Conservation (phyloP, 129 eudicot species). For the Calendula officinalis region DNA sequence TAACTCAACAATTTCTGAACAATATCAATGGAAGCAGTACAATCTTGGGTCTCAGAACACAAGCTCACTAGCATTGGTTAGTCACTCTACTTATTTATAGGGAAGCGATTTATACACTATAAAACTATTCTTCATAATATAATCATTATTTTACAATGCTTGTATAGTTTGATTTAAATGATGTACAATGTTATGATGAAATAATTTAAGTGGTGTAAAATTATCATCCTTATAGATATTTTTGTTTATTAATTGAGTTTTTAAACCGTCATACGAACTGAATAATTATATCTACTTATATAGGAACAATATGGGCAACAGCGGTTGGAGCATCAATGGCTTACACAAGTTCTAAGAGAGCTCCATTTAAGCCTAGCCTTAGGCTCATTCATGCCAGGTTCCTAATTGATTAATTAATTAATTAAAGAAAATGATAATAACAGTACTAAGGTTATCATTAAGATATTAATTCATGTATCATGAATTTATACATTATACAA, state of each 20-base stretch:
- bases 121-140: too few relatives aligned
- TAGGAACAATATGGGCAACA: slow-evolving; percentile 65
- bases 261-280: not conserved
- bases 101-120: too few relatives aligned
- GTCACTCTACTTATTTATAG: not conserved
- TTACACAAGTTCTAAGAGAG: slow-evolving; percentile 47
- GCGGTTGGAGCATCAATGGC: slow-evolving; percentile 75
- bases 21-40: slow-evolving; percentile 54
- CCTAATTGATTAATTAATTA: not conserved
- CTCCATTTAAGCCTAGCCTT: slow-evolving; percentile 78
- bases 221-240: not conserved
- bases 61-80: slow-evolving; percentile 87
- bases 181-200: too few relatives aligned
- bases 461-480: too few relatives aligned
- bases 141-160: too few relatives aligned
- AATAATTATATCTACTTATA: not conserved
- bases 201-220: too few relatives aligned
- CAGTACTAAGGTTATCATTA: too few relatives aligned
- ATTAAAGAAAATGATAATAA: too few relatives aligned
- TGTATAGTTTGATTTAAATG: too few relatives aligned
- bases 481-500: too few relatives aligned
- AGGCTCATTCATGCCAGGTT: slow-evolving; percentile 97
- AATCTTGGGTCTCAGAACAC: slow-evolving; percentile 86
- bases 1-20: slow-evolving; percentile 4
- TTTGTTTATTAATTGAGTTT: not conserved